Conservation (phyloP, 805 yeast genomes). For the Schwanniomyces vanrijiae region DNA sequence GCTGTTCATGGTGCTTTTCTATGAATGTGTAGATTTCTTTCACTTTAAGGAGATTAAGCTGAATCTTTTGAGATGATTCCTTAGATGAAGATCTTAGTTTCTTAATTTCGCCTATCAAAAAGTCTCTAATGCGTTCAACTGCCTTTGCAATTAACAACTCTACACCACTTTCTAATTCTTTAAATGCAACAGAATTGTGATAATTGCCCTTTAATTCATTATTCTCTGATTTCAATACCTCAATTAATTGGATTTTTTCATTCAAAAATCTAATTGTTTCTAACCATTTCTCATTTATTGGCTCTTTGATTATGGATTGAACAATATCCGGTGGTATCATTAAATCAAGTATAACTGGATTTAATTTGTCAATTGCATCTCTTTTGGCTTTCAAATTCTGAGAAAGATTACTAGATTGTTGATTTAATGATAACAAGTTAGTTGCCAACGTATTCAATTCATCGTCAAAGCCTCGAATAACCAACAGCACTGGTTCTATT, state of each 20-base stretch:
- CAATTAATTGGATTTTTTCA: slow-evolving; percentile 59
- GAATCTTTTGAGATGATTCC: slow-evolving; percentile 72
- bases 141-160: slow-evolving; percentile 58
- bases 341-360: slow-evolving; percentile 75
- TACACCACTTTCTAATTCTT: slow-evolving; percentile 37
- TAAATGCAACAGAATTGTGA: slow-evolving; percentile 24
- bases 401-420: slow-evolving; percentile 32
- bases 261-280: slow-evolving; percentile 58
- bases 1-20: slow-evolving; percentile 49
- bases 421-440: slow-evolving; percentile 31
- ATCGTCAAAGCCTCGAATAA: slow-evolving; percentile 54
- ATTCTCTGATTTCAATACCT: slow-evolving; percentile 9
- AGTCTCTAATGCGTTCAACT: slow-evolving; percentile 75
- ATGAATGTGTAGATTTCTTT: slow-evolving; percentile 63
- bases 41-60: slow-evolving; percentile 61
- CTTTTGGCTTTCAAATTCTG: slow-evolving; percentile 26
- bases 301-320: slow-evolving; percentile 55
- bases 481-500: slow-evolving; percentile 51
- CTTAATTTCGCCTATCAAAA: slow-evolving; percentile 63
- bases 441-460: slow-evolving; percentile 41
- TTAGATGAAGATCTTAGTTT: slow-evolving; percentile 58
- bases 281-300: slow-evolving; percentile 61
- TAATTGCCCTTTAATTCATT: slow-evolving; percentile 12
- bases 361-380: slow-evolving; percentile 43
- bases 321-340: slow-evolving; percentile 74